Base-by-base conservation (phyloP, 2,329 filamentous ascomycete genomes). In the Aspergillus hiratsukae region DNA sequence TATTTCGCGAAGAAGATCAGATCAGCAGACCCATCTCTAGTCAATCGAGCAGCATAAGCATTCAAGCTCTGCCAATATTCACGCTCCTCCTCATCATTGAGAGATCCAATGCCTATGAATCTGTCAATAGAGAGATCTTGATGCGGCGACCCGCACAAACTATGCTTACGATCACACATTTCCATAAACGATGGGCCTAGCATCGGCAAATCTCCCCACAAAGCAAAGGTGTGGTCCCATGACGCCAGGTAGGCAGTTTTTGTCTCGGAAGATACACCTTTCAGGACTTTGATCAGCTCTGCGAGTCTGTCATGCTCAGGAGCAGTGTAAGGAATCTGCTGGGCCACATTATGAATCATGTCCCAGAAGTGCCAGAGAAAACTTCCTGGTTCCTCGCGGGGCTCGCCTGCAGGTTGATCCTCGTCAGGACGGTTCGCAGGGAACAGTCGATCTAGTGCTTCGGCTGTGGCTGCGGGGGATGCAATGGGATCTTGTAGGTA, bases 131-230 rank as follows among this genome's bases (percentile, higher is more conserved):
- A 46, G 25, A 46, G 43, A n/a, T 3, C 11, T 17, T 2, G 9
- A 46, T 25, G 23, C 41, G 4, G n/a, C n/a, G 21, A 5, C 11
- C 7, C 10, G 28, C 10, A 29, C 8, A 9, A 10, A 45, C 11
- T 27, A 21, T 19, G 21, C 51, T 31, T 52, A 52, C 51, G 14
- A n/a, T 52, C 51, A 48, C 31, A 45, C 27, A 21, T 21, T 17
- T 52, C 51, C 41, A 41, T 21, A 17, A 29, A 45, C 5, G 41
- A 25, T 2, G 37, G 29, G n/a, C 27, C 37, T 9, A 52, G 14
- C n/a, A 46, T 11, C 25, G 51, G 51, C 21, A 52, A 43, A 17
- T 52, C 41, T n/a, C 9, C 51, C 51, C 41, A 52, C 8, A 52
- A 21, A 7, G 25, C n/a, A 19, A 28, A 21, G 21, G 21, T 29